phyloP scores from a whole-genome alignment of 2,329 filamentous ascomycete genomes.

The Fusarium sublunatum region DNA sequence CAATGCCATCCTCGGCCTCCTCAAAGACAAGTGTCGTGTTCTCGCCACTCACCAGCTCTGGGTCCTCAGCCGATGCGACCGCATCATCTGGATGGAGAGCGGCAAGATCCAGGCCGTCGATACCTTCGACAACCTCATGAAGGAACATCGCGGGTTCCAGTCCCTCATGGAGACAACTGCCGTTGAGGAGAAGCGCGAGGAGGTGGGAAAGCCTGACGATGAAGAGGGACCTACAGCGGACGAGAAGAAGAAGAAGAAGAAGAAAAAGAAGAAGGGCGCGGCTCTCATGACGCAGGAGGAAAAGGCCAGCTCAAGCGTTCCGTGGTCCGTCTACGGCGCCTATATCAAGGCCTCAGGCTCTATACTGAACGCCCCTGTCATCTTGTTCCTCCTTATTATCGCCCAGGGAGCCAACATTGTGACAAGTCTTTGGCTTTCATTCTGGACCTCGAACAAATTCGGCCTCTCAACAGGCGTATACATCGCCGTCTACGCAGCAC shows the following conservation, averaged over 20 bases:
- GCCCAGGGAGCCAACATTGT: conserved; percentile 87
- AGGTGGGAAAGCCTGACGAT: conserved; percentile 60
- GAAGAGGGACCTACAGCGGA: conserved; percentile 53
- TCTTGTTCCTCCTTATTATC: conserved; percentile 72
- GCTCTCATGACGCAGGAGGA: conserved; percentile 79
- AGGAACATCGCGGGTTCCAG: conserved; percentile 79
- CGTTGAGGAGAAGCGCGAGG: conserved; percentile 70
- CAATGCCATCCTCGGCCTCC: conserved; percentile 87
- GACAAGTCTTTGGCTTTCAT: conserved; percentile 92
- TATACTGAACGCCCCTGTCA: conserved; percentile 73
- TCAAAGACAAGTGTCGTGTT: conserved; percentile 89
- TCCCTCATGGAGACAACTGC: conserved; percentile 88
- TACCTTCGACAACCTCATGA: conserved; percentile 90
- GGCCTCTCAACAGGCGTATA: conserved; percentile 74
- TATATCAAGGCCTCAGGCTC: conserved; percentile 82
- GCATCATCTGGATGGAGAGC: conserved; percentile 92
- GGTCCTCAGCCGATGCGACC: conserved; percentile 88
- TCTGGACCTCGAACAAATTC: conserved; percentile 88
- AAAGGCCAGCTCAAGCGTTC: conserved; percentile 78
- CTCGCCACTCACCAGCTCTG: conserved; percentile 96
- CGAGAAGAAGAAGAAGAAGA: conserved; percentile 62
- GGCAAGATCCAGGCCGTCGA: conserved; percentile 87
- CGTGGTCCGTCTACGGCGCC: conserved; percentile 81
- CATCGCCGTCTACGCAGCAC: conserved; percentile 76
- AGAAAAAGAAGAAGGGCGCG: conserved; percentile 64